Base-by-base conservation (phyloP, 106 monocot genomes). In the Alisma plantagoaquatica region DNA sequence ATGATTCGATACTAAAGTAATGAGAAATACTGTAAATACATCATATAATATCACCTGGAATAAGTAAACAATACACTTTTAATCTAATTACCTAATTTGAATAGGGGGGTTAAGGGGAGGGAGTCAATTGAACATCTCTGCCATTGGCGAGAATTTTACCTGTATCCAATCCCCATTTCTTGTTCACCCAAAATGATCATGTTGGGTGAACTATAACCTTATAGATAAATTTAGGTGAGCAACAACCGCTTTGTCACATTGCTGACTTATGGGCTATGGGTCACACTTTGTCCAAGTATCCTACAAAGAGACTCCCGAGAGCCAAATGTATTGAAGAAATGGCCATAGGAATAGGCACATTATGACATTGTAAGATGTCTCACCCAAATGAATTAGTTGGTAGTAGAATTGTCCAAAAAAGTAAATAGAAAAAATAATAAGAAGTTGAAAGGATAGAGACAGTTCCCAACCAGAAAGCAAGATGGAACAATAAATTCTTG, bases 241-340 rank as follows among this genome's bases (percentile, higher is more conserved):
- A 60, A 69, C 43, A 69, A 14, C 45, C 69, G 2, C 60, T 69
- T 60, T 53, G n/a, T 53, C 60, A 53, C 33, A 64, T 33, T 60
- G 60, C 68, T 68, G 41, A 51, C 68, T 68, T 60, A 68, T 68
- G 68, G 59, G 49, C 67, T 68, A 68, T 29, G 27, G 33, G 67
- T 58, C 48, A 57, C 41, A 43, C 53, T 58, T 58, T 58, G 57
- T 43, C 67, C 46, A 58, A 46, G 24, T 49, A 56, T 67, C 49
- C 30, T 30, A 56, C 55, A 29, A 56, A 31, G 27, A 56, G 55
- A 56, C 31, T 56, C 55, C 45, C 45, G n/a, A 17, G 45, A 46
- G 45, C 45, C 45, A 46, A 46, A 46, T 10, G 10, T 52, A 52
- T 52, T 23, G 51, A 52, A 52, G 51, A 25, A 10, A 52, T 52